phyloP scores from a whole-genome alignment of 1,284 basidiomycete genomes.

The Ceratobasidium sp. region DNA sequence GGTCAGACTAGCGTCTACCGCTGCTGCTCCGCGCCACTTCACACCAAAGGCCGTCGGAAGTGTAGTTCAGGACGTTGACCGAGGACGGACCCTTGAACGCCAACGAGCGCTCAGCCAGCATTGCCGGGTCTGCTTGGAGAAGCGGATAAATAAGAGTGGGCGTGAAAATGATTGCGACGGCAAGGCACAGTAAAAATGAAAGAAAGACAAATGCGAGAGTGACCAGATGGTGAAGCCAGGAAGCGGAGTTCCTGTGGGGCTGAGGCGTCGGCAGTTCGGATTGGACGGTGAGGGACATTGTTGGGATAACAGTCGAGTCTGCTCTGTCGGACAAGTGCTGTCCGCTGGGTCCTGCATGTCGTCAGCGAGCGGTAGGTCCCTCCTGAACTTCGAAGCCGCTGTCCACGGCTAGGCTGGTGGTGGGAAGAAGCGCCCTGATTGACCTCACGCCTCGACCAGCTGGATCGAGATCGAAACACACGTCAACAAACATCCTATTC shows the following conservation, averaged over 20 bases:
- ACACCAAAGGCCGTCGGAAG: conserved; percentile 24
- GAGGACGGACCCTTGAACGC: conserved; percentile 9
- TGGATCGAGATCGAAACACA: background rate
- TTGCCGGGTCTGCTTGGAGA: conserved; percentile 5
- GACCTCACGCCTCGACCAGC: conserved; percentile 1
- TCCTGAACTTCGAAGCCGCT: background rate
- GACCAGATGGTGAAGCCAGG: conserved; percentile 10
- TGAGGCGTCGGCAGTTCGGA: too few relatives aligned
- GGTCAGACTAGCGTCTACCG: conserved; percentile 3
- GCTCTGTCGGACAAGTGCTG: background rate
- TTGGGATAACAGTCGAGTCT: conserved; percentile 3
- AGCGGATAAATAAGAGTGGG: conserved; percentile 16
- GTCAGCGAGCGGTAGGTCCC: background rate
- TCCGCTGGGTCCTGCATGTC: conserved; percentile 5
- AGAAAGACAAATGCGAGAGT: conserved; percentile 37
- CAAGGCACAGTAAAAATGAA: conserved; percentile 21
- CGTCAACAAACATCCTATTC: background rate
- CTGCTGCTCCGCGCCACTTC: conserved; percentile 10
- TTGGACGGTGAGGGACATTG: too few relatives aligned
- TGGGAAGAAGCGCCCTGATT: conserved; percentile 14
- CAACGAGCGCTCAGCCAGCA: conserved; percentile 15
- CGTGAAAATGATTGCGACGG: conserved; percentile 3
- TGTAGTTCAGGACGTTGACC: conserved; percentile 22
- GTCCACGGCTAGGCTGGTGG: background rate
- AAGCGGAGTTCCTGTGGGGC: background rate